phyloP scores from a whole-genome alignment of 163 green algal genomes.

The Scenedesmus sp. region DNA sequence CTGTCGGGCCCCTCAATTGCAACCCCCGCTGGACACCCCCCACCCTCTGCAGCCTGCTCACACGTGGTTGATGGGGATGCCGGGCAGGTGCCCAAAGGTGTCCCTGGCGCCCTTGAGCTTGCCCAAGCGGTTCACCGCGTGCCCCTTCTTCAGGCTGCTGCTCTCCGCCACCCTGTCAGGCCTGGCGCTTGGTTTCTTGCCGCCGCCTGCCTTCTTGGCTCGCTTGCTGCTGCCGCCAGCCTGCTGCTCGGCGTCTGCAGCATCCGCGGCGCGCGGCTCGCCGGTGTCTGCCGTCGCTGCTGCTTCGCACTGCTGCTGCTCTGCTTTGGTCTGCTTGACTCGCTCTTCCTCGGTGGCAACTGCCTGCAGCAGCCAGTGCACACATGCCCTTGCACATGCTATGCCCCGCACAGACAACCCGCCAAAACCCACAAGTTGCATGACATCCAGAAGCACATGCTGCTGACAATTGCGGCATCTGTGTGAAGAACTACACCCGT shows the following conservation, averaged over 20 bases:
- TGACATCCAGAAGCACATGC: too few relatives aligned
- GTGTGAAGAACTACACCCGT: too few relatives aligned
- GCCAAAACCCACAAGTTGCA: too few relatives aligned
- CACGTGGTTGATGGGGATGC: constrained; percentile 38
- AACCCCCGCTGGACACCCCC: too few relatives aligned
- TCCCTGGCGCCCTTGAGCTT: too few relatives aligned
- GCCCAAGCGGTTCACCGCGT: not conserved
- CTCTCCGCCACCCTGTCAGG: constrained; percentile 50
- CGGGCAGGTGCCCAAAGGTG: constrained; percentile 46
- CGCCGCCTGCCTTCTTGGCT: not conserved
- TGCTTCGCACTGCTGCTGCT: too few relatives aligned
- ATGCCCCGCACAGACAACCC: too few relatives aligned
- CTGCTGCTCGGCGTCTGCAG: not conserved
- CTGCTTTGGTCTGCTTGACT: not conserved
- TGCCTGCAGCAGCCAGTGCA: not conserved
- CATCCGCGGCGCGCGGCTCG: not conserved
- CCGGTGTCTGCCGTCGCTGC: too few relatives aligned
- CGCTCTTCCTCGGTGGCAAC: not conserved
- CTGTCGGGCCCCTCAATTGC: too few relatives aligned
- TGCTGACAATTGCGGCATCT: too few relatives aligned
- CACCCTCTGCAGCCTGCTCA: not conserved
- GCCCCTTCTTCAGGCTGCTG: not conserved
- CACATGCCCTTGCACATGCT: too few relatives aligned
- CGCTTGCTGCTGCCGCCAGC: not conserved
- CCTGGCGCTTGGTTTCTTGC: constrained; percentile 1